Conservation (phyloP, 1,284 basidiomycete species). For the Taiwanofungus camphoratus region DNA sequence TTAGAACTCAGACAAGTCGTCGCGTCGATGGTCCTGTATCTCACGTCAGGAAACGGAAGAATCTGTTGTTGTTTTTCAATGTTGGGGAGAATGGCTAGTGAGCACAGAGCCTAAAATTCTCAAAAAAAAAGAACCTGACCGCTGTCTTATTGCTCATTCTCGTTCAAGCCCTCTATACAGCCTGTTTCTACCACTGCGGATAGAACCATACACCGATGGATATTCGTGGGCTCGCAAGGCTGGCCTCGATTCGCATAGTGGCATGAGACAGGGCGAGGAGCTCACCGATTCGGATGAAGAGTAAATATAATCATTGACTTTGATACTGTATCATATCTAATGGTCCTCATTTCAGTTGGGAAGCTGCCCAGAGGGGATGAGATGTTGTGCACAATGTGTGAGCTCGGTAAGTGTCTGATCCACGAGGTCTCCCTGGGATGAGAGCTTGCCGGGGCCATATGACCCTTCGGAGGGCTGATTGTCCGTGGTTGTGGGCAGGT, state of each 20-base stretch:
- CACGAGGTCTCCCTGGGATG: conserved; percentile 39
- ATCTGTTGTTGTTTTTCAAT: conserved; percentile 88
- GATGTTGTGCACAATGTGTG: no score
- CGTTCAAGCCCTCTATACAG: conserved; percentile 61
- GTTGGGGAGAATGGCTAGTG: conserved; percentile 77
- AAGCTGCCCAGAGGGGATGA: no score
- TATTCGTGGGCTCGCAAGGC: conserved; percentile 70
- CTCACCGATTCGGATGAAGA: conserved; percentile 66
- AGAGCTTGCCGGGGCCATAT: conserved; percentile 74
- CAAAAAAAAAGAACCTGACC: no score
- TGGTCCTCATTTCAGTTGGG: no score
- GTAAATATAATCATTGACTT: no score
- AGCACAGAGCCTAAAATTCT: no score
- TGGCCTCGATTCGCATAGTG: conserved; percentile 56
- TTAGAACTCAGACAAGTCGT: no score
- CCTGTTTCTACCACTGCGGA: conserved; percentile 75
- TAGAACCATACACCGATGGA: conserved; percentile 84
- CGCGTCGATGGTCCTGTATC: no score
- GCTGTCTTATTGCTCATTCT: not conserved
- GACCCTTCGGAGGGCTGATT: conserved; percentile 46
- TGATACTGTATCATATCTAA: no score
- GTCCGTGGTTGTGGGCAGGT: conserved; percentile 2
- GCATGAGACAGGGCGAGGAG: conserved; percentile 61
- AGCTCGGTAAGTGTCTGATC: no score
- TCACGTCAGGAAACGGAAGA: conserved; percentile 44